These are phyloP conservation scores for Fusarium nodosum DNA, from an alignment of 2,329 filamentous ascomycete species.

Conservation along the genomic window DNA sequence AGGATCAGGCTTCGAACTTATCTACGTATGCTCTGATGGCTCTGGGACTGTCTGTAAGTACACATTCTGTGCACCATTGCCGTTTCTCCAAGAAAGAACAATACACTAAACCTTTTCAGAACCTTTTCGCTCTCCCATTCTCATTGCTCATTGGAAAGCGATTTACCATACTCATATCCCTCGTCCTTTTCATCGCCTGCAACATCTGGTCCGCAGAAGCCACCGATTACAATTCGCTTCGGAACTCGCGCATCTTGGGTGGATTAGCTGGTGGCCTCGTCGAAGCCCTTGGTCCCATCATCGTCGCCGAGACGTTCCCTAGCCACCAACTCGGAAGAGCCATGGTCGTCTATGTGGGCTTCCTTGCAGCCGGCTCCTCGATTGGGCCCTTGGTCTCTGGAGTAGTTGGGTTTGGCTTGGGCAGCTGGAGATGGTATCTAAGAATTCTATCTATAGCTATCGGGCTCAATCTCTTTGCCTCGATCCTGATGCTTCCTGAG, in stretches of 20 bases:
- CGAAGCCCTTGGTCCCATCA: conserved; percentile 20
- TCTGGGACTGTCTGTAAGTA: conserved; percentile 15
- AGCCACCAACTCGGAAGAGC: conserved; percentile 3
- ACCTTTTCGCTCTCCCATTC: conserved; percentile 11
- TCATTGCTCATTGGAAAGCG: conserved; percentile 3
- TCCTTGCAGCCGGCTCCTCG: conserved; percentile 9
- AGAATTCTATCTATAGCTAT: conserved; percentile 1
- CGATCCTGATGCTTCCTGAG: conserved; percentile 16
- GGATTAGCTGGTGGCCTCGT: conserved; percentile 17
- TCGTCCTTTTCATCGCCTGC: conserved; percentile 5
- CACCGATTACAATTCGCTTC: background rate
- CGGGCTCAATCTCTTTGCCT: background rate
- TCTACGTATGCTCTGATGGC: conserved; percentile 4
- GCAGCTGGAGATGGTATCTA: conserved; percentile 21
- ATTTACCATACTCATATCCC: conserved; percentile 6
- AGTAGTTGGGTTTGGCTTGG: background rate
- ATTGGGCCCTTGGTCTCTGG: conserved; percentile 10
- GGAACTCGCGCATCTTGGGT: conserved; percentile 7
- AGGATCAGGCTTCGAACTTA: conserved; percentile 4
- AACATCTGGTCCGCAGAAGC: conserved; percentile 20
- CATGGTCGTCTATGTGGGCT: conserved; percentile 18
- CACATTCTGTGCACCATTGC: accelerated
- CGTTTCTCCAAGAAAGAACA: too few relatives aligned
- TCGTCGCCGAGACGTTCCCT: conserved; percentile 14
- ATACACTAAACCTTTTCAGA: background rate